Evolutionary conservation across 1,284 basidiomycete species (phyloP), one percentile per base, ranked within the genome.

Genomic region (Gomphus sp.): DNA sequence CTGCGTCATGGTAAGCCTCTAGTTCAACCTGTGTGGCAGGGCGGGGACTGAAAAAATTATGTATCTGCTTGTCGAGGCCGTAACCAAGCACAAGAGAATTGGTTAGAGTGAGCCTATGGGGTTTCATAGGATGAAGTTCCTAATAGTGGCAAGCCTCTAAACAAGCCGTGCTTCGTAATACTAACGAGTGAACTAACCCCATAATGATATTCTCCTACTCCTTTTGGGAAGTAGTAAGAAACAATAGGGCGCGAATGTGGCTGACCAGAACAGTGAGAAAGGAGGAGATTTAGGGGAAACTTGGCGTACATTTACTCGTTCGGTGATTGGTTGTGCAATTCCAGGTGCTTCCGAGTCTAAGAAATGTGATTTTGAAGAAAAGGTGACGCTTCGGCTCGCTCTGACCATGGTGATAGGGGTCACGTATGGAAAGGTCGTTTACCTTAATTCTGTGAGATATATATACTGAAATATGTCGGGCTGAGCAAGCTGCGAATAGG

Each of bases 51-150:
- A 92, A 97, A 47, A 98, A 91, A 57, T 88, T 75, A 65, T 95
- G 89, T 72, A 99, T 98, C 67, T 94, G 88, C 67, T 97, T 91
- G 74, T 99, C 94, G 18, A 99, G 76, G 3, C 94, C 96, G 67
- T 99, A 99, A 0, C 94, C 96, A 69, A 97, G 83, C 5, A 99
- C 96, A 49, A 99, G 81, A 5, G 93, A 87, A 67, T 99, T 99
- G 7, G 96, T 98, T 53, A 99, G 73, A 3, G 94, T 95, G 10
- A 99, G 74, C 14, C 97, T 82, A 63, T 98, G 93, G 1, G 96
- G 96, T 69, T 98, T 97, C 96, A 99, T 99, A 2, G 96, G 97
- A 76, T 99, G 96, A 50, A 89, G 81, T 80, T 98, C 93, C 90
- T 95, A 69, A 28, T 49, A 4, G 25, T 25, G 49, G 7, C n/a